Percentiles rank a stretch among this genome's conserved stretches.
Conservation (phyloP, 1,284 basidiomycete genomes). For the Veloporphyrellus conicus region DNA sequence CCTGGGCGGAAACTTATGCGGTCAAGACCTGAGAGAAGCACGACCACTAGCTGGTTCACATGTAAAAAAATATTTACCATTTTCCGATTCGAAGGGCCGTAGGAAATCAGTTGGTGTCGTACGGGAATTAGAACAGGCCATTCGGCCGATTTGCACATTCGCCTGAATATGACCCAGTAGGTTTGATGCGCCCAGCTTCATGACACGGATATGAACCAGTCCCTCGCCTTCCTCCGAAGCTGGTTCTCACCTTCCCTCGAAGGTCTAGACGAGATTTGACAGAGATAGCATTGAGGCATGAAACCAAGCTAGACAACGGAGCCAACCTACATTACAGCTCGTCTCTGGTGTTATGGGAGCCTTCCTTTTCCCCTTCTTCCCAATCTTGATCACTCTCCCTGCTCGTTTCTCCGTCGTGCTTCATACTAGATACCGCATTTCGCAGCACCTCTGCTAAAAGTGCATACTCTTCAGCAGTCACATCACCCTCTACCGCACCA, state of each 20-base stretch:
- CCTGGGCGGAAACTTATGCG: background rate
- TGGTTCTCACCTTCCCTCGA: background rate
- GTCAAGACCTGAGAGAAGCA: background rate
- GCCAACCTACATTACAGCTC: constrained; percentile 38
- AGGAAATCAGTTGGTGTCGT: constrained; percentile 7
- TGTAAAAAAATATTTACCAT: constrained; percentile 11
- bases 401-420: constrained; percentile 24
- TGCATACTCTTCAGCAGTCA: constrained; percentile 29
- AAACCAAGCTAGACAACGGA: constrained; percentile 15
- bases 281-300: constrained; percentile 17
- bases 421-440: constrained; percentile 38
- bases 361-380: constrained; percentile 22
- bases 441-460: constrained; percentile 41
- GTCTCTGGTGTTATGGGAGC: constrained; percentile 32
- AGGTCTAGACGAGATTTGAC: constrained; percentile 7
- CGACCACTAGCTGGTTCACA: constrained; percentile 8
- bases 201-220: constrained; percentile 28
- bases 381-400: constrained; percentile 22
- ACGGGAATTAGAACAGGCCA: constrained; percentile 22
- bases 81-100: constrained; percentile 4
- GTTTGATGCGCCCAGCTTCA: constrained; percentile 22
- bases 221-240: constrained; percentile 5
- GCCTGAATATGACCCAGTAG: constrained; percentile 3
- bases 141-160: constrained; percentile 6
- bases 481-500: constrained; percentile 26